Base-by-base conservation (phyloP, 1,139 yeast genomes). In the Hanseniaspora gamundiae region DNA sequence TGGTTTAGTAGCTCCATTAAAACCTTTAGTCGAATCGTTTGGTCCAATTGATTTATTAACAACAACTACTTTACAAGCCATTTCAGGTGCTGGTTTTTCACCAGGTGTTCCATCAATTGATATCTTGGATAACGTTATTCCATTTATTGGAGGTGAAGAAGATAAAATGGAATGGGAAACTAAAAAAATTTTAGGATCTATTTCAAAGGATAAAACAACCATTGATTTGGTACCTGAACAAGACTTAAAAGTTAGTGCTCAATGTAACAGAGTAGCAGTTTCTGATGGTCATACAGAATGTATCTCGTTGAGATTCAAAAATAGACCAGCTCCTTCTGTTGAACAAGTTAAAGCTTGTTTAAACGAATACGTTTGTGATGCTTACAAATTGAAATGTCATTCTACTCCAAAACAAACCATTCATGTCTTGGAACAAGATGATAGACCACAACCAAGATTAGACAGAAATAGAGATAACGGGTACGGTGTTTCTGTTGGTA, bases 151-250 rank as follows among this genome's bases (percentile, higher is more conserved):
- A 49, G 96, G 98, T 42, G 99, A 91, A 67, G 99, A 91, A 68
- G 99, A 93, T 54, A 91, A 91, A 69, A 86, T 91, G 54, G 98
- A 93, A 67, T 87, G 94, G 94, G 99, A 91, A 69, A 87, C 98
- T 45, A 84, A 85, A 63, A 91, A 91, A 70, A 91, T 91, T 53
- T 73, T 91, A 55, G 96, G 96, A 52, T 55, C 63, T 33, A 61
- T 82, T 43, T 50, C 64, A 21, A 61, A 59, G 27, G 78, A 73
- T 44, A 77, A 77, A n/a, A 62, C 70, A 41, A 73, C 72, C 40
- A 78, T 88, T 55, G 69, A 70, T 13, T 68, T 80, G 44, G 69
- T 87, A 49, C 65, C 80, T 7, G 80, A 77, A 40, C 78, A 79
- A 35, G 86, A 83, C 53, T 68, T 88, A 61, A 80, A 74, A 59